Conservation (phyloP, 2,329 filamentous ascomycete genomes). For the Epichloe aotearoae region DNA sequence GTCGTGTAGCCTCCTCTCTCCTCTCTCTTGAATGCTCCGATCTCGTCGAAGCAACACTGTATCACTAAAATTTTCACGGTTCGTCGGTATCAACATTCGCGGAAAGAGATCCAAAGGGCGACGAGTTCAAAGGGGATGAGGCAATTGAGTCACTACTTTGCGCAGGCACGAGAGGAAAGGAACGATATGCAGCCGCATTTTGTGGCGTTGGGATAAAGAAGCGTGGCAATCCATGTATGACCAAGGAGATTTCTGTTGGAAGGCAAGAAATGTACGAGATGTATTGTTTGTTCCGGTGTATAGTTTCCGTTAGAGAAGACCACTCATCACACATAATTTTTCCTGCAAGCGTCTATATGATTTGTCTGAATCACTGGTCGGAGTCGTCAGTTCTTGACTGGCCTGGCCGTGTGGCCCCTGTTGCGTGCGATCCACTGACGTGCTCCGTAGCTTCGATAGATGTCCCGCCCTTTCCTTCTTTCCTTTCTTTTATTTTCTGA, state of each 20-base stretch:
- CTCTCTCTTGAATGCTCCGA: conserved; percentile 39
- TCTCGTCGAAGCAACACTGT: not conserved
- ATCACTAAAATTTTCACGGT: not conserved
- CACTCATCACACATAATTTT: too few relatives aligned
- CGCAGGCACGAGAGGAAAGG: not conserved
- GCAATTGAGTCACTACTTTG: not conserved
- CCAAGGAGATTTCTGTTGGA: not conserved
- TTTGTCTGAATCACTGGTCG: too few relatives aligned
- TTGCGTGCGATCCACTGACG: too few relatives aligned
- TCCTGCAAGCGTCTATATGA: too few relatives aligned
- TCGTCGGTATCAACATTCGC: not conserved
- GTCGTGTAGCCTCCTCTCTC: conserved; percentile 43
- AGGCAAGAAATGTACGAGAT: not conserved
- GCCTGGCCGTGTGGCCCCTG: too few relatives aligned
- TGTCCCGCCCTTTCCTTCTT: too few relatives aligned
- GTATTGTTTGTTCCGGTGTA: not conserved
- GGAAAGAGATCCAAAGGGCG: not conserved
- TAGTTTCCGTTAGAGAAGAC: too few relatives aligned
- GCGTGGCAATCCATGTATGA: not conserved
- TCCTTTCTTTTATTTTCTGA: too few relatives aligned
- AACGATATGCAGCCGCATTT: not conserved
- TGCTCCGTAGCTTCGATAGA: too few relatives aligned
- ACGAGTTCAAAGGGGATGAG: not conserved
- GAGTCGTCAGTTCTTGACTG: too few relatives aligned
- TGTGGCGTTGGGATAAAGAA: not conserved